phyloP scores from a whole-genome alignment of 225 moss, liverwort and hornwort genomes.

The Asterella californica region DNA sequence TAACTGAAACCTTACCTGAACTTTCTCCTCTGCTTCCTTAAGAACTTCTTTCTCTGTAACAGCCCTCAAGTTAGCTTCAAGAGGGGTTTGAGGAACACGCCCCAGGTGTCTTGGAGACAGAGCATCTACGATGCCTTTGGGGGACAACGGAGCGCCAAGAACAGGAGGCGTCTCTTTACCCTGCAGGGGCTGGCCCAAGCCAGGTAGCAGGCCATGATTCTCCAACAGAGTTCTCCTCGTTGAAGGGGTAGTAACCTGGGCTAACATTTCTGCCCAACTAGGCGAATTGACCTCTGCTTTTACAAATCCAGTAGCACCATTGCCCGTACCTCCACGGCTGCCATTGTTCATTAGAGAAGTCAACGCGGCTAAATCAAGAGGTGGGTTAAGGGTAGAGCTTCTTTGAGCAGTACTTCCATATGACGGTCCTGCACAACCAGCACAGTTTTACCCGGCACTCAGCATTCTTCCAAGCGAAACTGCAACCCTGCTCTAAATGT shows the following conservation, averaged over 20 bases:
- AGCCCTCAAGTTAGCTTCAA: constrained; percentile 78
- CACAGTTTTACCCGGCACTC: neutral
- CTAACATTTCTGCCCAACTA: constrained; percentile 37
- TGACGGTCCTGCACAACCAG: constrained; percentile 30
- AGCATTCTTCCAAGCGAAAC: neutral
- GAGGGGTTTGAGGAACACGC: constrained; percentile 64
- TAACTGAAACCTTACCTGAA: constrained; percentile 4
- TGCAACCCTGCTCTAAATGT: neutral
- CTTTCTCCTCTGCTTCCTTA: constrained; percentile 48
- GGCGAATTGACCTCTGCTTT: constrained; percentile 22
- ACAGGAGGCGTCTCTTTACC: constrained; percentile 28
- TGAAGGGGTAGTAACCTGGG: constrained; percentile 36
- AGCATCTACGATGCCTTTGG: constrained; percentile 64
- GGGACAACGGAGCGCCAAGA: constrained; percentile 32
- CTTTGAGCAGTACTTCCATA: constrained; percentile 15
- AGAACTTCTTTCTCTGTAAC: constrained; percentile 69
- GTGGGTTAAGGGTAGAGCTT: constrained; percentile 13
- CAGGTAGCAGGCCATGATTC: constrained; percentile 15
- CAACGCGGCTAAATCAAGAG: constrained; percentile 30
- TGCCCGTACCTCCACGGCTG: constrained; percentile 19
- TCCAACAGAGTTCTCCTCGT: constrained; percentile 33
- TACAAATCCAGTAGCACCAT: constrained; percentile 23
- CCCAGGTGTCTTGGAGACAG: constrained; percentile 75
- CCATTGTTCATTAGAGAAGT: constrained; percentile 27
- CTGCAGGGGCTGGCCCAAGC: constrained; percentile 25